Evolutionary conservation across 225 moss, liverwort and hornwort genomes (phyloP), one percentile per base, ranked within the genome.

Genomic region (Anthoceros angustus): DNA sequence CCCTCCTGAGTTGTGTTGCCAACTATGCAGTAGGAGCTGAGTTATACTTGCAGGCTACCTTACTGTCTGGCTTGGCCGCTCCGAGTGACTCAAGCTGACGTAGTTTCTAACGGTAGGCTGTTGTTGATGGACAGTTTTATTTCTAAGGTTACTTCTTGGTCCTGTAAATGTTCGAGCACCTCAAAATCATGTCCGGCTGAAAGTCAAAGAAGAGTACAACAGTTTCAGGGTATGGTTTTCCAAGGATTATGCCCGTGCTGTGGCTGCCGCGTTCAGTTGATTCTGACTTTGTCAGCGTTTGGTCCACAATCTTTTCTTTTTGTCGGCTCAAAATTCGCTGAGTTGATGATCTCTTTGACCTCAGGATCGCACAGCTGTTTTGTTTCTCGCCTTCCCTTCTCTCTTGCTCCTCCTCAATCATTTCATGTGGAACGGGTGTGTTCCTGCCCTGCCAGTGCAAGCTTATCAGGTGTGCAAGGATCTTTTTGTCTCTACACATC

Each of bases 171-270:
- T 98, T 39, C 84, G 98, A 64, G 92, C 98, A 6, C 62, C 98
- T 9, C 81, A 86, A 55, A 98, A 75, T 69, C 92, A 98, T 60
- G 78, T 85, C 71, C 82, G 92, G 45, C 89, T 87, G 61, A 87
- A 98, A 83, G 91, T 98, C 64, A 98, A 98, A 74, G 89, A 98
- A 66, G 98, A 98, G 63, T 98, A 98, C 75, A 98, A 98, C 72
- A 68, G 89, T 21, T 98, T 87, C 75, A 82, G 98, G 86, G 98
- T 98, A 74, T 69, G 78, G 70, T 61, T 16, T 42, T 42, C 64
- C 66, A 40, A 4, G 24, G 41, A 9, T 66, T 11, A 64, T 66
- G 16, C 63, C 55, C 71, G 62, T 64, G 39, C 26, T 9, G 18
- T 16, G 12, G 61, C 18, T 16, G 11, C 4, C 55, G 23, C 18